Conservation (phyloP, 169 alveolate species). For the Cryptosporidium tyzzeri region DNA sequence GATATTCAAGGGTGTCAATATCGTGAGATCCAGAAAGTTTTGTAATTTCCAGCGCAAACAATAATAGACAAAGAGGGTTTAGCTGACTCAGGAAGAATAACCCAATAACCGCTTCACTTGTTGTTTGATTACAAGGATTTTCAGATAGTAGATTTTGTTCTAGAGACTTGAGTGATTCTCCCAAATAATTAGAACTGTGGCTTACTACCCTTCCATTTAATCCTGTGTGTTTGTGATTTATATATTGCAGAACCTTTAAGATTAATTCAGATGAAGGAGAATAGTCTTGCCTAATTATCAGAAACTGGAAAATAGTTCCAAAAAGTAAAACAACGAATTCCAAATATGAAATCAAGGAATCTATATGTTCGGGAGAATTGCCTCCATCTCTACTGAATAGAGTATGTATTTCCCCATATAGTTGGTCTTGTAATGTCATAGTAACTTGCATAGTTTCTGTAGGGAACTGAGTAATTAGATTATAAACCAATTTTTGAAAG, state of each 20-base stretch:
- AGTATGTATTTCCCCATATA: constrained; percentile 20
- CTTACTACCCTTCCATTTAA: neutral
- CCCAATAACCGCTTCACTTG: constrained; percentile 30
- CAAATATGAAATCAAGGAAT: neutral
- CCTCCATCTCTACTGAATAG: neutral
- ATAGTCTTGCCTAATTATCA: constrained; percentile 60
- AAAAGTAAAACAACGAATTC: constrained; percentile 38
- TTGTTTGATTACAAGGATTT: constrained; percentile 50
- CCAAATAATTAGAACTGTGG: neutral
- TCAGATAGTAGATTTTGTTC: constrained; percentile 10
- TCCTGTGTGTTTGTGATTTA: neutral
- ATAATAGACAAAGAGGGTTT: constrained; percentile 29
- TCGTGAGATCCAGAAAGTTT: constrained; percentile 14
- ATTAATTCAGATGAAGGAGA: constrained; percentile 37
- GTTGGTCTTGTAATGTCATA: constrained; percentile 7
- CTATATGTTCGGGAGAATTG: neutral
- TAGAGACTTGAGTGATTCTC: constrained; percentile 8
- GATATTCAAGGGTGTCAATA: constrained; percentile 7
- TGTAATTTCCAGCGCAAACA: constrained; percentile 14
- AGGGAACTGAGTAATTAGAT: constrained; percentile 46
- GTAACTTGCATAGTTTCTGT: constrained; percentile 33
- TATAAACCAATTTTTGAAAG: constrained; percentile 40
- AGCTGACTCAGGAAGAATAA: constrained; percentile 20
- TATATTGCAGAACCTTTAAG: neutral
- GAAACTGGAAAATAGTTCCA: constrained; percentile 66